phyloP scores from a whole-genome alignment of 1,139 yeast species.

The Kurtzmaniella quercitrusa region DNA sequence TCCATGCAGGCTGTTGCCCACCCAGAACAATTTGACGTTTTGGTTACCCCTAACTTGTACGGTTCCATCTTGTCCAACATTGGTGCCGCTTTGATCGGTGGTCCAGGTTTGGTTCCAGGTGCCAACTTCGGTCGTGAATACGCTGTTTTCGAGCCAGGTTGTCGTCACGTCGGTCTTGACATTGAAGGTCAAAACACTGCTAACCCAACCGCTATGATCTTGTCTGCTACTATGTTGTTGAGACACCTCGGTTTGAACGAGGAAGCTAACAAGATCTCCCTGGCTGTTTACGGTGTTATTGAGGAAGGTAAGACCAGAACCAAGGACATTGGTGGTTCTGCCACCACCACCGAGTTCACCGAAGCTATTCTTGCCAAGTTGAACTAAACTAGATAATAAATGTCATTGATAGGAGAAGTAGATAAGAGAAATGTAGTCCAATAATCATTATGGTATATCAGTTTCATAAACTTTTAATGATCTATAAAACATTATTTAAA shows the following conservation, averaged over 20 bases:
- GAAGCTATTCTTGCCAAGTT: slow-evolving; percentile 72
- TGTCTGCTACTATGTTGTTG: slow-evolving; percentile 85
- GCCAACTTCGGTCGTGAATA: slow-evolving; percentile 97
- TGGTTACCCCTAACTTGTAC: slow-evolving; percentile 96
- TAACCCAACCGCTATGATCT: slow-evolving; percentile 97
- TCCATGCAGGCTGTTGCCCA: slow-evolving; percentile 98
- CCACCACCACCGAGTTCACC: slow-evolving; percentile 92
- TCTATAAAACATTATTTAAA: too few relatives aligned
- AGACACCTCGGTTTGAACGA: slow-evolving; percentile 89
- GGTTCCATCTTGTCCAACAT: slow-evolving; percentile 96
- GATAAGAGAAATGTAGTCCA: background rate
- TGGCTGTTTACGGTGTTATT: slow-evolving; percentile 85
- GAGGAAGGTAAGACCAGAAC: slow-evolving; percentile 82
- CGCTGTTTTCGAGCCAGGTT: slow-evolving; percentile 99
- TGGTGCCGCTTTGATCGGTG: slow-evolving; percentile 98
- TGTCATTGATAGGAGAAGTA: background rate
- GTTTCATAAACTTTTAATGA: too few relatives aligned
- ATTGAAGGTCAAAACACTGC: slow-evolving; percentile 92
- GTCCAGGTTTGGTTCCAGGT: slow-evolving; percentile 98
- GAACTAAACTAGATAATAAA: slow-evolving; percentile 20
- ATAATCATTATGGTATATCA: too few relatives aligned
- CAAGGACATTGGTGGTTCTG: slow-evolving; percentile 82
- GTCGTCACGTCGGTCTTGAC: slow-evolving; percentile 98
- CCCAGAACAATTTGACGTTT: slow-evolving; percentile 97
- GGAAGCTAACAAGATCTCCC: slow-evolving; percentile 79